A percentile compares a stretch with the other conserved stretches of the same genome.
Conservation (phyloP, 192 early-diverging fungal genomes). For the Entomortierella beljakovae region DNA sequence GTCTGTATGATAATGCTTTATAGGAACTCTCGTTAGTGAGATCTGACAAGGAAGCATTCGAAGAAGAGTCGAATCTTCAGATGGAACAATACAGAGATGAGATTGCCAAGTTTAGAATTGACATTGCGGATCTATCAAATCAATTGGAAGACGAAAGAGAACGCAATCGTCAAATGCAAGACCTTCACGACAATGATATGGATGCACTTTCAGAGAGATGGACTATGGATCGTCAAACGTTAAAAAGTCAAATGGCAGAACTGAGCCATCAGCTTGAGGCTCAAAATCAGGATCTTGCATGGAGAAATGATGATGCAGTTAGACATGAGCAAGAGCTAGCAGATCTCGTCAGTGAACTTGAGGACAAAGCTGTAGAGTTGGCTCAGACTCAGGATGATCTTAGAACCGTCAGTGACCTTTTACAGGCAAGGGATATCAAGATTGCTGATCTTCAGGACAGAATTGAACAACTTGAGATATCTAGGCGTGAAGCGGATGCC, state of each 20-base stretch:
- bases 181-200: slow-evolving; percentile 38
- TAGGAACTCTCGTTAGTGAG: slow-evolving; percentile 21
- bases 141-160: slow-evolving; percentile 32
- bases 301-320: slow-evolving; percentile 27
- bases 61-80: slow-evolving; percentile 30
- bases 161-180: slow-evolving; percentile 28
- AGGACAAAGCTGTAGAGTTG: slow-evolving; percentile 57
- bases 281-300: slow-evolving; percentile 25
- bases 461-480: slow-evolving; percentile 16
- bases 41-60: slow-evolving; percentile 20
- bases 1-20: no score
- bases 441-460: slow-evolving; percentile 37
- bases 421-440: slow-evolving; percentile 16
- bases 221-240: slow-evolving; percentile 32
- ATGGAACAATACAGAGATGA: slow-evolving; percentile 42
- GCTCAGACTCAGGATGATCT: slow-evolving; percentile 41
- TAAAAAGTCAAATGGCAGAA: slow-evolving; percentile 23
- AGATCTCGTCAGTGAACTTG: slow-evolving; percentile 54
- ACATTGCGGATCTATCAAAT: slow-evolving; percentile 24
- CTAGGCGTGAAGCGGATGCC: slow-evolving; percentile 19
- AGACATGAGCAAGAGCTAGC: slow-evolving; percentile 50
- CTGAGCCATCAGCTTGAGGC: slow-evolving; percentile 32
- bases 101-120: slow-evolving; percentile 29
- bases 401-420: neutral
- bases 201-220: slow-evolving; percentile 38